A percentile compares a stretch with the other conserved stretches of the same genome.
Evolutionary conservation across 2,329 filamentous ascomycete species (phyloP).

Genomic region (Pseudogymnoascus sp.): DNA sequence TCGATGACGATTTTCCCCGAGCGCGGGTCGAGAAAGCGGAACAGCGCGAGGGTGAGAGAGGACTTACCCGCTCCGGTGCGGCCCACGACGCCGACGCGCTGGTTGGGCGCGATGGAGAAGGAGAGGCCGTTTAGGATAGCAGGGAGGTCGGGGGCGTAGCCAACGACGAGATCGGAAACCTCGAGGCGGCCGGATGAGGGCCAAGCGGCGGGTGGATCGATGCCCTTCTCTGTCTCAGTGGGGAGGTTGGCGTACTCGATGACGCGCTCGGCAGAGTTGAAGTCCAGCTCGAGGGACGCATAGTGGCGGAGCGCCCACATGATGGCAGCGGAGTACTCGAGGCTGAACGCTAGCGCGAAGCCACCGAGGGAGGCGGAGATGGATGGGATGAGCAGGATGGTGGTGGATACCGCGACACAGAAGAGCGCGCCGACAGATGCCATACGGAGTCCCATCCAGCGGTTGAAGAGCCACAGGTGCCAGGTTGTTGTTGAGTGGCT

Average conservation of each 20-base stretch:
- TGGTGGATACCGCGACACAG: constrained; percentile 55
- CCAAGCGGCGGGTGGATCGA: constrained; percentile 63
- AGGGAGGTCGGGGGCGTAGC: constrained; percentile 65
- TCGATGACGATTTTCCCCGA: constrained; percentile 65
- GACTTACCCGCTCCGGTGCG: constrained; percentile 75
- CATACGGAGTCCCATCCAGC: constrained; percentile 73
- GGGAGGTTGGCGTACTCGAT: constrained; percentile 66
- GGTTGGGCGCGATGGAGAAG: constrained; percentile 60
- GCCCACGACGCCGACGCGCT: constrained; percentile 70
- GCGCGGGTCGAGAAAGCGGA: constrained; percentile 67
- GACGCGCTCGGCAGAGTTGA: constrained; percentile 72
- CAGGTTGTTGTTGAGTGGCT: constrained; percentile 59
- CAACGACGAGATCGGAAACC: constrained; percentile 64
- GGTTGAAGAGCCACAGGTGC: constrained; percentile 66
- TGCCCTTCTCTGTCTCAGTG: constrained; percentile 59
- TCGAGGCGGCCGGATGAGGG: constrained; percentile 67
- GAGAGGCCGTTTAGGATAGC: constrained; percentile 64
- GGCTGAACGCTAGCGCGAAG: constrained; percentile 67
- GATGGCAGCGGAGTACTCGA: constrained; percentile 60
- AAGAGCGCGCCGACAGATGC: constrained; percentile 63
- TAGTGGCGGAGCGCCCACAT: constrained; percentile 63
- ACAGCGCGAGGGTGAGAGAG: constrained; percentile 66
- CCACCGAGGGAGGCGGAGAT: constrained; percentile 68
- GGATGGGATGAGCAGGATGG: constrained; percentile 54
- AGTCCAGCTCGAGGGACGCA: constrained; percentile 66